Base-by-base conservation (phyloP, 2,329 filamentous ascomycete genomes). In the Tolypocladium tropicale region DNA sequence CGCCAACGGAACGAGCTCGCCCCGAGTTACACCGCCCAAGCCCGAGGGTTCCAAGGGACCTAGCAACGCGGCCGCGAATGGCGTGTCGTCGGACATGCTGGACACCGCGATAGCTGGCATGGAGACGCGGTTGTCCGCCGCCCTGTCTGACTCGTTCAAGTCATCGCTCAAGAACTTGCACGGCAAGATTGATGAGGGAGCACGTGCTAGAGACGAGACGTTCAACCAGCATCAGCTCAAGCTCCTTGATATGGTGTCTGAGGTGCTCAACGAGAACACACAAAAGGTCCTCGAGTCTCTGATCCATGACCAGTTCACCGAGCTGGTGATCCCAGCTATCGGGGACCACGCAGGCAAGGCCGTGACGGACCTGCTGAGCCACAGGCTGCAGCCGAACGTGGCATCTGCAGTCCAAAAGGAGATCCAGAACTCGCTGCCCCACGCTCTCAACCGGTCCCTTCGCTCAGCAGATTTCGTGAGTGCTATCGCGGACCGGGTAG, bases 241-340 rank as follows among this genome's bases (percentile, higher is more conserved):
- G 62, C 70, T 84, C 21, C 72, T 84, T 46, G 77, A 81, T 59
- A 76, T 81, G 68, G 80, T 84, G 39, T 82, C 80, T 5, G 74
- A 80, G 36, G 81, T 84, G 36, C 74, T 87, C 52, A 83, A 81
- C 60, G 77, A 80, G 58, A 85, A 84, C 65, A 84, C 82, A 23
- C 79, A 85, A 70, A 85, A 88, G 64, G 89, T 89, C 25, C 79
- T 96, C 39, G 79, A 84, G 58, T 85, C 84, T 58, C 89, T 95
- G 62, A 85, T 96, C 53, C 82, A 83, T 51, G 80, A 84, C 52
- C 88, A 88, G 68, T 89, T 96, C 61, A 82, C 89, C 59, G 79
- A 84, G 55, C 79, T 84, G 16, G 83, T 96, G 49, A 76, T 96
- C 54, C 93, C 94, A 12, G 78, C 85, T 34, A 76, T 97, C 56